Conservation (phyloP, 495 filamentous ascomycete species). For the Aspergillus ostianus region DNA sequence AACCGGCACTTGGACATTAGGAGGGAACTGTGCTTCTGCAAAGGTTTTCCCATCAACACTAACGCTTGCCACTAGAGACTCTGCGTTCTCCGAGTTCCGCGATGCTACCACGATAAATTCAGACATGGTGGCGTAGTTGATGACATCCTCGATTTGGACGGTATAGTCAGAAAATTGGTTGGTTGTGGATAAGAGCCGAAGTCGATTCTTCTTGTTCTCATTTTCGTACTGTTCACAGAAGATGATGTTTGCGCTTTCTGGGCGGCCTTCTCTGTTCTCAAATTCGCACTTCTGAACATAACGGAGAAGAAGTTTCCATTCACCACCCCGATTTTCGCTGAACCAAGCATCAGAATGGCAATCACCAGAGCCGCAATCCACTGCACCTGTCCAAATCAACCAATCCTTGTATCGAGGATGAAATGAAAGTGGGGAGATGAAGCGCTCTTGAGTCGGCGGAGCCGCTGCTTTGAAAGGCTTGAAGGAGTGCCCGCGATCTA, state of each 20-base stretch:
- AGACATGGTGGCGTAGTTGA: constrained; percentile 85
- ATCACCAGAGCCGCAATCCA: constrained; percentile 47
- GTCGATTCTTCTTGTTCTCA: constrained; percentile 56
- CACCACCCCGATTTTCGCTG: constrained; percentile 69
- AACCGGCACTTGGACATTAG: constrained; percentile 71
- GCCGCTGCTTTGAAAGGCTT: constrained; percentile 63
- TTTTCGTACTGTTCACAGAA: constrained; percentile 75
- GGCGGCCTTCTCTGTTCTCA: constrained; percentile 61
- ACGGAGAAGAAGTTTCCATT: constrained; percentile 67
- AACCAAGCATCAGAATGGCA: constrained; percentile 73
- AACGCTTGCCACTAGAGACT: constrained; percentile 71
- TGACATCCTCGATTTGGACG: constrained; percentile 64
- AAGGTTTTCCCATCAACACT: constrained; percentile 81
- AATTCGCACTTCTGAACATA: constrained; percentile 81
- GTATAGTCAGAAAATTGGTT: constrained; percentile 67
- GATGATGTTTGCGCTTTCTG: constrained; percentile 63
- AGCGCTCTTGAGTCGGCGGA: constrained; percentile 30
- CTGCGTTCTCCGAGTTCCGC: constrained; percentile 57
- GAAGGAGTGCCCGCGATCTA: constrained; percentile 68
- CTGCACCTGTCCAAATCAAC: constrained; percentile 83
- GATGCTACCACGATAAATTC: constrained; percentile 93
- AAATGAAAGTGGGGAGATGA: constrained; percentile 61
- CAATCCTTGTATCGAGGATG: constrained; percentile 80
- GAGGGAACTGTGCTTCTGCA: constrained; percentile 81
- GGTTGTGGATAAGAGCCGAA: constrained; percentile 68